phyloP scores from a whole-genome alignment of 163 green algal species.

The Chloromonas sp. region DNA sequence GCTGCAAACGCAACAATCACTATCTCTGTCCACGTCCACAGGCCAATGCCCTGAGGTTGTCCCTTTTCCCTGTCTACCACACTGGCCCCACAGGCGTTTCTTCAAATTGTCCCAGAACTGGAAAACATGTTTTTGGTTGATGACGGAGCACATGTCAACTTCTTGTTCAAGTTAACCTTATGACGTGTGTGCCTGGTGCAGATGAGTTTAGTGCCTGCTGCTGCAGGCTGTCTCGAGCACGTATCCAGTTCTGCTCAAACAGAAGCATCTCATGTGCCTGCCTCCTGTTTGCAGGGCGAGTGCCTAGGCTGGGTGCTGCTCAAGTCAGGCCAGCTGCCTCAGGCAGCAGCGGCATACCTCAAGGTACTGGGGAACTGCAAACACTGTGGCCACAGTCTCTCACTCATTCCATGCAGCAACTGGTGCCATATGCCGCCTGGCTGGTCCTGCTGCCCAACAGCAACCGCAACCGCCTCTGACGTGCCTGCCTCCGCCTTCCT shows the following conservation, averaged over 20 bases:
- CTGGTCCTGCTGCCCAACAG: too few relatives aligned
- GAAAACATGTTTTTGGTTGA: neutral
- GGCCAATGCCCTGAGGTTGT: too few relatives aligned
- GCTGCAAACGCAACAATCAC: too few relatives aligned
- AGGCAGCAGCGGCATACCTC: conserved; percentile 9
- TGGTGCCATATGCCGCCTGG: neutral
- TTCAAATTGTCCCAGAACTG: neutral
- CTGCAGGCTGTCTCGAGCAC: neutral
- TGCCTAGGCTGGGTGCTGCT: conserved; percentile 49
- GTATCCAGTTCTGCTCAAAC: neutral
- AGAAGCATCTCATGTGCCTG: conserved; percentile 5
- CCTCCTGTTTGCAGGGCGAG: conserved; percentile 16
- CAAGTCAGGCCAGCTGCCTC: conserved; percentile 2
- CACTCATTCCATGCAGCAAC: too few relatives aligned
- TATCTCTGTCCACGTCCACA: too few relatives aligned
- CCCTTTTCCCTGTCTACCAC: too few relatives aligned
- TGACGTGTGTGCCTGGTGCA: neutral
- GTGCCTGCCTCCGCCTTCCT: too few relatives aligned
- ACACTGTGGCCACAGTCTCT: neutral
- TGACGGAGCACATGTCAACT: neutral
- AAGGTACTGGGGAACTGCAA: neutral
- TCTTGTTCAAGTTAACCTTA: neutral
- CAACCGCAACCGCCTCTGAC: too few relatives aligned
- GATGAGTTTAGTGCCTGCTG: neutral
- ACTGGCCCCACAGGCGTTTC: too few relatives aligned